Evolutionary conservation across 352 stramenopile genomes (phyloP), one percentile per base, ranked within the genome.

Genomic region (Globisporangium alternatum): DNA sequence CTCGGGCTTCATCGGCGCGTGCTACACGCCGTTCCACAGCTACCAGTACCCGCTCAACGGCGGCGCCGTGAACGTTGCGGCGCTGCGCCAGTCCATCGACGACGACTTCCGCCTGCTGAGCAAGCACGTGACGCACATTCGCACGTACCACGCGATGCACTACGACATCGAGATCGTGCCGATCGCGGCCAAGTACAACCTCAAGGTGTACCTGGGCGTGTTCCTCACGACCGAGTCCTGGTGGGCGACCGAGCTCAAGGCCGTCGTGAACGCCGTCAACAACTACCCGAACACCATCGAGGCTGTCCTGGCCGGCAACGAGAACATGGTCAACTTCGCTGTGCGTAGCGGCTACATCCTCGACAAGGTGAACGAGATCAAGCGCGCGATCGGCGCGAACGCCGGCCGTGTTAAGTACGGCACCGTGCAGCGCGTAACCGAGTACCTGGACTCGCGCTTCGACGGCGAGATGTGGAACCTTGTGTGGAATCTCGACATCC

Each of bases 341-440:
- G 45, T 64, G 33, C 43, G 41, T 39, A 68, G 48, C 39, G 59
- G 51, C 25, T 56, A 68, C 19, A 80, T 80, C 54, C 1, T 80
- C 41, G 41, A 59, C 47, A 70, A 69, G 44, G 62, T 75, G 17
- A 73, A 77, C 57, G 61, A 71, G 48, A 70, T 77, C 70, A 75
- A 77, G 64, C 44, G 0, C n/a, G 37, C 53, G 9, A 49, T 68
- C 4, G 75, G 64, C 5, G 58, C 37, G 28, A 56, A 75, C 15
- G 10, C 64, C 66, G 17, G 30, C 58, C 22, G 15, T 15, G 67
- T 74, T 22, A 62, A 66, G 28, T 65, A 74, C 4, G 74, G 74
- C 4, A 78, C 74, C 1, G 64, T 73, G 13, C 74, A 81, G 21
- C 74, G 74, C 19, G 54, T 76, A 10, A 76, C 71, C 41, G 74